Evolutionary conservation across 129 eudicot species (phyloP).

Genomic region (Flaveria brownii): DNA sequence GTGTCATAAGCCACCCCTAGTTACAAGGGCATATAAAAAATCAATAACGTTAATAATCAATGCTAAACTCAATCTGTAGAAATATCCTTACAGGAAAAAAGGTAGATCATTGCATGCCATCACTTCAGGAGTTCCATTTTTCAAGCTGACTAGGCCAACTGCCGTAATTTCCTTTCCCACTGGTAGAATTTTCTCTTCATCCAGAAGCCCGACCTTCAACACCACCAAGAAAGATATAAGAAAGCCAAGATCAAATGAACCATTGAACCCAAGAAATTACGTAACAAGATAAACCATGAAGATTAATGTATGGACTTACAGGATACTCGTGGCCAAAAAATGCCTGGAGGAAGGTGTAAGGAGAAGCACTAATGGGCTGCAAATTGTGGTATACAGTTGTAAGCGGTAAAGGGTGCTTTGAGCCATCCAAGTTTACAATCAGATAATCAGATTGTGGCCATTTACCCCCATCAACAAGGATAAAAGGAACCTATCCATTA

Average conservation of each 20-base stretch:
- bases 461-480: constrained; percentile 69
- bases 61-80: not conserved
- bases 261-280: too few relatives aligned
- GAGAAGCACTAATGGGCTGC: constrained; percentile 86
- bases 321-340: constrained; percentile 82
- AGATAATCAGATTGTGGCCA: constrained; percentile 73
- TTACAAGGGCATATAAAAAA: constrained; percentile 4
- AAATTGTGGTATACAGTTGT: constrained; percentile 76
- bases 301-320: constrained; percentile 44
- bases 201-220: constrained; percentile 74
- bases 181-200: constrained; percentile 85
- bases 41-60: not conserved
- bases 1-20: not conserved
- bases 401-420: constrained; percentile 84
- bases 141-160: constrained; percentile 73
- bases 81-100: constrained; percentile 63
- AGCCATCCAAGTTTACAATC: constrained; percentile 78
- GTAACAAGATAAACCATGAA: not conserved
- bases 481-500: constrained; percentile 70
- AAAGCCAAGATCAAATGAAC: constrained; percentile 9
- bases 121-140: constrained; percentile 64
- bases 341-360: constrained; percentile 86
- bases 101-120: constrained; percentile 80
- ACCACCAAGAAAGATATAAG: constrained; percentile 17
- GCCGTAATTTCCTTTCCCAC: constrained; percentile 88